Evolutionary conservation across 192 early-diverging fungal genomes (phyloP).

Genomic region (Phycomyces blakesleeanus): DNA sequence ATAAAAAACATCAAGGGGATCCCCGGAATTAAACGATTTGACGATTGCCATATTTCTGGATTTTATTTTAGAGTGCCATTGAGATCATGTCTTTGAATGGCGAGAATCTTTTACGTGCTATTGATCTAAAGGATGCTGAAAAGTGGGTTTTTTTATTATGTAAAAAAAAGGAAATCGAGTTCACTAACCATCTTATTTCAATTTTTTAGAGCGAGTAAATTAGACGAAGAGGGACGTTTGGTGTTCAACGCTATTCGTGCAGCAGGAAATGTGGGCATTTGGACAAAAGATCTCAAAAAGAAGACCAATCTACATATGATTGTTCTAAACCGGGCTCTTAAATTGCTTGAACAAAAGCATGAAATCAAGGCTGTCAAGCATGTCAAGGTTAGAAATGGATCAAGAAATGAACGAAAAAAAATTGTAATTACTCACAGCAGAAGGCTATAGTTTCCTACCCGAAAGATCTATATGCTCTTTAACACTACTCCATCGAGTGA

Average conservation of each 20-base stretch:
- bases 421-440: background rate
- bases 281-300: slow-evolving; percentile 77
- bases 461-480: slow-evolving; percentile 88
- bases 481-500: slow-evolving; percentile 80
- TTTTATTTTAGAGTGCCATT: slow-evolving; percentile 23
- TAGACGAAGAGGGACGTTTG: slow-evolving; percentile 70
- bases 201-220: slow-evolving; percentile 36
- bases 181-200: too few relatives aligned
- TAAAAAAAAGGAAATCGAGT: too few relatives aligned
- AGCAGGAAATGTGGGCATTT: slow-evolving; percentile 75
- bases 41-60: background rate
- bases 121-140: slow-evolving; percentile 26
- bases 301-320: slow-evolving; percentile 74
- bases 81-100: slow-evolving; percentile 23
- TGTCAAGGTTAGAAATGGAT: slow-evolving; percentile 60
- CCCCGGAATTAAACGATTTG: background rate
- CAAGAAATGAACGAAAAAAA: background rate
- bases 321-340: slow-evolving; percentile 73
- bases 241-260: slow-evolving; percentile 82
- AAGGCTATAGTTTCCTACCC: slow-evolving; percentile 63
- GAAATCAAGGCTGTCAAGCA: slow-evolving; percentile 86
- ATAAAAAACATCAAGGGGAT: background rate
- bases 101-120: slow-evolving; percentile 25
- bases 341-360: slow-evolving; percentile 73
- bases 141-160: slow-evolving; percentile 18